Percentiles rank a stretch among this genome's conserved stretches.
Evolutionary conservation across 805 yeast species (phyloP).

Genomic region (Hanseniaspora hatyaiensis): DNA sequence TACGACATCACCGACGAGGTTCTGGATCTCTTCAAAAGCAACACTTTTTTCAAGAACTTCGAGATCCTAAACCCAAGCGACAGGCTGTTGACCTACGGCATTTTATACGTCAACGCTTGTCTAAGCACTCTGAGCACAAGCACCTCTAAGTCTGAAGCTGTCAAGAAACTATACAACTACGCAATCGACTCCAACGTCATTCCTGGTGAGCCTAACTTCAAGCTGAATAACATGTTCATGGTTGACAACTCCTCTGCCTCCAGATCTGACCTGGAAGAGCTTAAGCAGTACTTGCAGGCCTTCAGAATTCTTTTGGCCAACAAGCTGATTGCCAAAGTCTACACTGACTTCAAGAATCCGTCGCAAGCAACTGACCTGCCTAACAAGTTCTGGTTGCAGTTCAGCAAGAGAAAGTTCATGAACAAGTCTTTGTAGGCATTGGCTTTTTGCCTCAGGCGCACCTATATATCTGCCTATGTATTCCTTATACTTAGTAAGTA

Average conservation of each 20-base stretch:
- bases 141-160: slow-evolving; percentile 47
- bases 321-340: slow-evolving; percentile 64
- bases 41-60: slow-evolving; percentile 90
- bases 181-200: slow-evolving; percentile 60
- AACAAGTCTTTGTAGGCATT: slow-evolving; percentile 57
- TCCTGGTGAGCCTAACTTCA: slow-evolving; percentile 94
- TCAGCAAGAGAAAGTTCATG: slow-evolving; percentile 91
- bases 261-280: slow-evolving; percentile 62
- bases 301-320: slow-evolving; percentile 88
- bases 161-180: slow-evolving; percentile 61
- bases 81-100: slow-evolving; percentile 85
- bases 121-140: slow-evolving; percentile 46
- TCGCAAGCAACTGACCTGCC: slow-evolving; percentile 35
- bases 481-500: neutral
- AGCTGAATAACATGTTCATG: slow-evolving; percentile 64
- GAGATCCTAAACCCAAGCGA: slow-evolving; percentile 95
- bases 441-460: neutral
- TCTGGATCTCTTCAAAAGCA: slow-evolving; percentile 85
- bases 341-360: slow-evolving; percentile 38
- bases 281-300: slow-evolving; percentile 74
- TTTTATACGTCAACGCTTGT: slow-evolving; percentile 77
- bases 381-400: slow-evolving; percentile 90
- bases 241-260: slow-evolving; percentile 58
- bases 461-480: neutral
- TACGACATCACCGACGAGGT: slow-evolving; percentile 90